Base-by-base conservation (phyloP, 2,329 filamentous ascomycete species). In the Boeremia exigua region DNA sequence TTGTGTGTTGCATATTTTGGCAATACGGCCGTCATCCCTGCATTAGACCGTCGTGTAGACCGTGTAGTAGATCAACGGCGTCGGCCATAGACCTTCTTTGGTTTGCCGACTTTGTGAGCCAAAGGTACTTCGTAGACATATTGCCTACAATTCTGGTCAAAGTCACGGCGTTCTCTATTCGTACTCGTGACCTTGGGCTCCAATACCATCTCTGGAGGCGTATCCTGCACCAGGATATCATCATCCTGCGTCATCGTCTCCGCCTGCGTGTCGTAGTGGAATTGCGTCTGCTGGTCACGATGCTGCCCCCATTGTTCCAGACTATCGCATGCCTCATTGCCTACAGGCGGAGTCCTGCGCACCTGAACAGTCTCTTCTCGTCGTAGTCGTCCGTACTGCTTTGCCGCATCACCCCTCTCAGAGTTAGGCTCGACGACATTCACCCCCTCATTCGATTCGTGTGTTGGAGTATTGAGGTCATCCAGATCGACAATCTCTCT, bases 21-120 rank as follows among this genome's bases (percentile, higher is more conserved):
- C 19, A 27, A 17, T 7, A 6, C 17, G 28, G 14, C 8, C 23
- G n/a, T 6, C 2, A 12, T 33, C 9, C 10, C 25, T 27, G 4
- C 15, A 4, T 17, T 38, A 27, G 29, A 39, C 27, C 9, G 14
- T 46, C 11, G 34, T 6, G 6, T 8, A 4, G 17, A n/a, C n/a
- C 34, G 14, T 39, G 3, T 4, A 19, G 27, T 42, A 38, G n/a
- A 48, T 56, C 43, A 56, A 15, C 15, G 25, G 17, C n/a, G 36
- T 28, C 47, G 47, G 15, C 47, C 53, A 25, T 56, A 56, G 3
- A 51, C 42, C n/a, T 38, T 56, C 42, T 12, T 56, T 29, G n/a
- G 36, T 33, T 51, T 56, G 48, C 10, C 38, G 27, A 27, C 11
- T 6, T 29, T 23, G n/a, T 42, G 6, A 11, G 36, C 8, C 19